These are phyloP conservation scores for Colletotrichum sp. DNA, from an alignment of 2,329 filamentous ascomycete species.

Conservation along the genomic window DNA sequence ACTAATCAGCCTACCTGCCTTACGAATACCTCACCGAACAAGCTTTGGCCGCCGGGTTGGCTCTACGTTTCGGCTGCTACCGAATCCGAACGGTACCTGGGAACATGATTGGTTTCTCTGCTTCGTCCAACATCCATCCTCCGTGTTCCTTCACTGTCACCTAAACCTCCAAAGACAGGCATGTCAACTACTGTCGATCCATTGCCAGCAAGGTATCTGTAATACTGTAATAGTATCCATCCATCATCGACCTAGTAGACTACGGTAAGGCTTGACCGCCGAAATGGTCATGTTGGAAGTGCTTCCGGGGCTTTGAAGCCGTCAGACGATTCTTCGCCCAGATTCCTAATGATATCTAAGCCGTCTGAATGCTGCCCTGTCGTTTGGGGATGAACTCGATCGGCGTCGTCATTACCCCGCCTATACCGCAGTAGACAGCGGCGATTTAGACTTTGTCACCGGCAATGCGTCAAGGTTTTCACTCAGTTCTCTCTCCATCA, in stretches of 20 bases:
- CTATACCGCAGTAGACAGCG: too few species aligned
- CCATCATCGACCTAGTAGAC: not conserved
- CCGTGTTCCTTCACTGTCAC: not conserved
- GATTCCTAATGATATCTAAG: not conserved
- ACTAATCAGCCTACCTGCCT: not conserved
- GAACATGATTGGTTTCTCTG: not conserved
- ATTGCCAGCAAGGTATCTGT: not conserved
- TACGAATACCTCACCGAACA: not conserved
- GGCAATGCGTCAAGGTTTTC: not conserved
- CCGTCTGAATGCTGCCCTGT: not conserved
- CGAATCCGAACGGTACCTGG: conserved; percentile 4
- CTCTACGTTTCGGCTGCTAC: conserved; percentile 15
- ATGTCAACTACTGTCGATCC: not conserved
- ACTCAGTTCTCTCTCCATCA: not conserved
- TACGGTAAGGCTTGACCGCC: not conserved
- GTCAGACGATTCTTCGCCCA: not conserved
- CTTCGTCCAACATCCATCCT: not conserved
- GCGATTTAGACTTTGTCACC: not conserved
- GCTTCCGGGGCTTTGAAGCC: not conserved
- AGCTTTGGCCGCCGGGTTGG: conserved; percentile 7
- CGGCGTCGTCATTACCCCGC: not conserved
- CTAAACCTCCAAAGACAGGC: not conserved
- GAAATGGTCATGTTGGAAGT: not conserved
- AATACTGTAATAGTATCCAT: not conserved
- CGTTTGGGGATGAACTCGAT: not conserved